These are phyloP conservation scores for Pseudogymnoascus sp. DNA, from an alignment of 2,329 filamentous ascomycete species.

Conservation along the genomic window DNA sequence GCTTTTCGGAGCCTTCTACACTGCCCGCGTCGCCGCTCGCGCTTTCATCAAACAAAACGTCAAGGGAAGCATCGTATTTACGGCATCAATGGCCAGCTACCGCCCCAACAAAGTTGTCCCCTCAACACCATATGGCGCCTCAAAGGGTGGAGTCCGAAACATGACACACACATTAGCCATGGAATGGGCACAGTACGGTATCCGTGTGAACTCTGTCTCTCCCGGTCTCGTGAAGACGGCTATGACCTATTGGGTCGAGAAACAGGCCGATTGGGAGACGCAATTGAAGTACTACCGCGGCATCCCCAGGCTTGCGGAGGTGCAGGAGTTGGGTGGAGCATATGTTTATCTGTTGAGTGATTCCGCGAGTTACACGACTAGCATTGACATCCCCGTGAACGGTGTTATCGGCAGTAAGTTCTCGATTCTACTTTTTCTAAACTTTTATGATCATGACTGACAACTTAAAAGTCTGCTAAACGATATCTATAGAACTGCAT, in stretches of 20 bases:
- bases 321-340: constrained; percentile 34
- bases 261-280: constrained; percentile 41
- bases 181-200: constrained; percentile 32
- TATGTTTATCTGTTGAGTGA: constrained; percentile 26
- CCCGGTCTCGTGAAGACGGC: constrained; percentile 28
- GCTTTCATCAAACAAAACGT: constrained; percentile 37
- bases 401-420: constrained; percentile 16
- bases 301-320: constrained; percentile 42
- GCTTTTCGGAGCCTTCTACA: constrained; percentile 38
- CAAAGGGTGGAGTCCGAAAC: constrained; percentile 37
- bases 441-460: neutral
- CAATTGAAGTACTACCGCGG: constrained; percentile 48
- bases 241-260: constrained; percentile 40
- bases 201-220: constrained; percentile 31
- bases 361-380: constrained; percentile 30
- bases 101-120: constrained; percentile 34
- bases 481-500: neutral
- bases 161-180: constrained; percentile 29
- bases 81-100: constrained; percentile 39
- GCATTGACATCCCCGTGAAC: constrained; percentile 32
- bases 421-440: neutral
- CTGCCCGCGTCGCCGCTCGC: constrained; percentile 34
- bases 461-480: neutral
- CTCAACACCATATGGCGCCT: constrained; percentile 30
- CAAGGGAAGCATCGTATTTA: constrained; percentile 39